Base-by-base conservation (phyloP, 164 flowering plant genomes). In the Magnolia officinalis region DNA sequence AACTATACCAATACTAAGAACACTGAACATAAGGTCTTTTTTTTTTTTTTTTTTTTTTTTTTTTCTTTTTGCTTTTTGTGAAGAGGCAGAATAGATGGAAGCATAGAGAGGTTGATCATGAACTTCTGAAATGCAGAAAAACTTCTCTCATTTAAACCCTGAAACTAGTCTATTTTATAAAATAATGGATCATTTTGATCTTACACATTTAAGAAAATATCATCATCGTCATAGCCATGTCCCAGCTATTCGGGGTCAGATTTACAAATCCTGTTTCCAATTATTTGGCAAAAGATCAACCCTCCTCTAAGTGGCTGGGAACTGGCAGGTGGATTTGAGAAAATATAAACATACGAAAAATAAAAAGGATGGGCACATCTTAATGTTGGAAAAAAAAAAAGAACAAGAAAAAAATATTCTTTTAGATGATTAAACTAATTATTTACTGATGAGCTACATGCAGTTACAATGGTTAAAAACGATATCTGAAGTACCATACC, bases 401-500 rank as follows among this genome's bases (percentile, higher is more conserved):
- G 26, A 67, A 67, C 13, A 26, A 26, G 37, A 67, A 67, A 24
- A 6, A 26, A 67, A 67, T 18, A 64, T n/a, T 8, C 19, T 19
- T 64, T 64, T 13, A 29, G 71, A 16, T 68, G 31, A 3, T 16
- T 4, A 4, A 11, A 68, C 9, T 64, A 64, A 8, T 68, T 8
- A 37, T 31, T 4, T 29, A 29, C 8, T 18, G 71, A 68, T 13
- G 71, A 72, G 58, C 45, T 23, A 65, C 51, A 73, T 61, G 29
- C 49, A 31, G 19, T 21, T 20, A 24, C 61, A 66, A 23, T 37
- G 23, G n/a, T 50, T 20, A 50, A 67, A 68, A 50, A 78, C 59
- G 58, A 59, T n/a, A 71, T 20, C 61, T 37, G 14, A 69, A 81
- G 75, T 20, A 82, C 77, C 80, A 71, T 13, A 95, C 99, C 98